phyloP scores from a whole-genome alignment of 2,329 filamentous ascomycete genomes.

The Alternaria ventricosa region DNA sequence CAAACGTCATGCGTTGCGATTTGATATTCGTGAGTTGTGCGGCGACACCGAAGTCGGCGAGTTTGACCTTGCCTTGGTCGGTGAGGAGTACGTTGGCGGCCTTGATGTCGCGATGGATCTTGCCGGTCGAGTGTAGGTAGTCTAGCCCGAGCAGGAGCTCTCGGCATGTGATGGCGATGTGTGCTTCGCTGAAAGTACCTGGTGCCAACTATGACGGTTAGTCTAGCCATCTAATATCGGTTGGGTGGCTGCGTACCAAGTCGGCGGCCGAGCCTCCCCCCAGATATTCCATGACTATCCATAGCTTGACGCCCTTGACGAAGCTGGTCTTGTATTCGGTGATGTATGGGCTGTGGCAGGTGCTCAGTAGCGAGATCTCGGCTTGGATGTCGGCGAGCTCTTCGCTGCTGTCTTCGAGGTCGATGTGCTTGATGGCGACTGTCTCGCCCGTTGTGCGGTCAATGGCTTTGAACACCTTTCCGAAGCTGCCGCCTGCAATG shows the following conservation, averaged over 20 bases:
- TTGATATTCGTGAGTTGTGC: constrained; percentile 98
- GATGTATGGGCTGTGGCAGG: constrained; percentile 90
- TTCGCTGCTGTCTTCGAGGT: constrained; percentile 97
- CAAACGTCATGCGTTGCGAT: constrained; percentile 95
- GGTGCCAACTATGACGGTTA: constrained; percentile 75
- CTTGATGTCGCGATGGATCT: constrained; percentile 97
- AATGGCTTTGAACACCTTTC: constrained; percentile 95
- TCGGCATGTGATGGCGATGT: constrained; percentile 93
- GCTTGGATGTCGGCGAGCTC: constrained; percentile 98
- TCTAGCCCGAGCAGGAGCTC: constrained; percentile 89
- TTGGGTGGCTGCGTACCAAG: constrained; percentile 65
- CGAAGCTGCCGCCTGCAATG: constrained; percentile 83
- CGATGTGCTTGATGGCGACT: constrained; percentile 98
- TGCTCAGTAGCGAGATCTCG: constrained; percentile 93
- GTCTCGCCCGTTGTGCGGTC: constrained; percentile 89
- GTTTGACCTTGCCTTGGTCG: constrained; percentile 86
- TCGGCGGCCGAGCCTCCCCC: constrained; percentile 96
- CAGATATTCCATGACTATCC: constrained; percentile 99
- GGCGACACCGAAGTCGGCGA: constrained; percentile 96
- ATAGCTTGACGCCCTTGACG: constrained; percentile 93
- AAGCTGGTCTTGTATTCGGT: constrained; percentile 98
- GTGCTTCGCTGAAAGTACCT: constrained; percentile 82
- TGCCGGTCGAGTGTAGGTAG: constrained; percentile 91
- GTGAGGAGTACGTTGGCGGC: constrained; percentile 96
- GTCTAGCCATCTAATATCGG: constrained; percentile 1